Base-by-base conservation (phyloP, 495 filamentous ascomycete species). In the Aspergillus cavernicola region DNA sequence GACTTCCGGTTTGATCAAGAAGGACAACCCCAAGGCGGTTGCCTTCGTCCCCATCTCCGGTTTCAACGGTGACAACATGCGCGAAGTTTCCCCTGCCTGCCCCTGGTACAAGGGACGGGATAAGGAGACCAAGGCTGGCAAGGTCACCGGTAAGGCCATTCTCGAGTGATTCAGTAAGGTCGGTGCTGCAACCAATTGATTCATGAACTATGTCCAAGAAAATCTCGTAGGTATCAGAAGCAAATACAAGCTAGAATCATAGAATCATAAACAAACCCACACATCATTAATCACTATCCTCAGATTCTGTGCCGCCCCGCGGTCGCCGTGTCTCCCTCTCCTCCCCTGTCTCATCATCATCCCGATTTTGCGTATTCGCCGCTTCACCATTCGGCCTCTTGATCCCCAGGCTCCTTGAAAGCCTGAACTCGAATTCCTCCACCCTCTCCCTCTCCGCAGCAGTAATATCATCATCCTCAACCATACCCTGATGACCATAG, bases 81-180 rank as follows among this genome's bases (percentile, higher is more conserved):
- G 97, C 61, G 89, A 92, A 61, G 46, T 67, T 66, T 96, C 92
- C 74, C 15, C 74, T 82, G 96, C 96, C 87, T 93, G 88, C 86
- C 89, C 93, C 69, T 98, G 93, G 93, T 98, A 98, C 89, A 98
- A 97, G 88, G 92, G 95, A 66, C 97, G 93, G 93, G 88, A 96
- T 83, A 96, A 95, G 87, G 95, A 97, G 85, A 85, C 62, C 84
- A 98, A 97, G 87, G 79, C 75, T 60, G 86, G 83, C 74, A 92
- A 95, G 86, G 60, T 73, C 70, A 81, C 80, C 60, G 93, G 93
- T 77, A 96, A 96, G 88, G 97, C 93, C 68, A 28, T n/a, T n/a
- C 22, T 12, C 38, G 24, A 24, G 23, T 6, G 23, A 8, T 40
- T 31, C 29, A 31, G 32, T 7, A 9, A n/a, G n/a, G n/a, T n/a